phyloP scores from a whole-genome alignment of 805 yeast species.

The Wickerhamomyces canadensis region DNA sequence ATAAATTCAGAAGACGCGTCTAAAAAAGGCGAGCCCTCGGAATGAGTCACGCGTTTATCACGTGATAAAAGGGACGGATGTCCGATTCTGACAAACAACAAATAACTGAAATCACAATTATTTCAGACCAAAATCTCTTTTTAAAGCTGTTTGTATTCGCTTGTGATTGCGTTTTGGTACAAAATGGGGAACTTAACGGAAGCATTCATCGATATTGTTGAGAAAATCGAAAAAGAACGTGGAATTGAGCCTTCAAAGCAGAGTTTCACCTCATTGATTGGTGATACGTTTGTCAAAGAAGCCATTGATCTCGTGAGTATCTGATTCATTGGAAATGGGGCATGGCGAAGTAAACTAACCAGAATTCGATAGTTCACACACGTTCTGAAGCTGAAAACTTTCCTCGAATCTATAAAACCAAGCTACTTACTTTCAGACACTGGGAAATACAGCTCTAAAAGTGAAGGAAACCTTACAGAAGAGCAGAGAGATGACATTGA shows the following conservation, averaged over 20 bases:
- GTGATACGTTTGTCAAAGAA: slow-evolving; percentile 19
- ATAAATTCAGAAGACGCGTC: neutral
- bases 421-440: slow-evolving; percentile 23
- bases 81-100: no score
- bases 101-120: no score
- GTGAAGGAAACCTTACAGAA: slow-evolving; percentile 29
- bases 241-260: slow-evolving; percentile 2
- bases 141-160: no score
- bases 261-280: slow-evolving; percentile 4
- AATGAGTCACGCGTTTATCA: no score
- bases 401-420: slow-evolving; percentile 22
- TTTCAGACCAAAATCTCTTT: no score
- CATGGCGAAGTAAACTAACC: no score
- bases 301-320: slow-evolving; percentile 14
- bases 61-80: no score
- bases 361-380: slow-evolving; percentile 8
- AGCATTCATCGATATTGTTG: slow-evolving; percentile 8
- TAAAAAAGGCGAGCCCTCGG: no score
- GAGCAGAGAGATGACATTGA: slow-evolving; percentile 52
- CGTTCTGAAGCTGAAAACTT: slow-evolving; percentile 24
- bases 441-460: slow-evolving; percentile 3
- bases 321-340: no score
- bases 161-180: no score
- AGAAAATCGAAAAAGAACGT: slow-evolving; percentile 6
- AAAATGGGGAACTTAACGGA: slow-evolving; percentile 16